phyloP scores from a whole-genome alignment of 306 rosid genomes.

The Cicer pinnatifidum region DNA sequence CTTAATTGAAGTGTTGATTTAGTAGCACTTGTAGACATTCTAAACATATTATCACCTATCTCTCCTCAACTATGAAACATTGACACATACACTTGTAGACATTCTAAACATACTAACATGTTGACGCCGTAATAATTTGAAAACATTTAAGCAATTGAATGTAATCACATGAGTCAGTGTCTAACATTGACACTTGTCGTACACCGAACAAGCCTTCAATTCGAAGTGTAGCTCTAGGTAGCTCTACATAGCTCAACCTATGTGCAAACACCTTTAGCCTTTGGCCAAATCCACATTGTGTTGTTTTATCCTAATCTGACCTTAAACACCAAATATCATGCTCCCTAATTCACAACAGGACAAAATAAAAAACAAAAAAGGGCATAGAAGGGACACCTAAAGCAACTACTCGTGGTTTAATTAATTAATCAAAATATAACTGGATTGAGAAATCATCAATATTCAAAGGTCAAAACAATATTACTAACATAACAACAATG shows the following conservation, averaged over 20 bases:
- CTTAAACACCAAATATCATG: constrained; percentile 29
- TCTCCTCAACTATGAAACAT: neutral
- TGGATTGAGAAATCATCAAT: neutral
- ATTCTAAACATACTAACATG: constrained; percentile 1
- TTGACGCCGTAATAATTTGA: too few relatives aligned
- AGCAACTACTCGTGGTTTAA: neutral
- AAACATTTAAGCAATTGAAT: too few relatives aligned
- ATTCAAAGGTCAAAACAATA: neutral
- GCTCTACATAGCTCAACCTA: neutral
- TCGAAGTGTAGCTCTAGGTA: too few relatives aligned
- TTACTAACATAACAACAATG: neutral
- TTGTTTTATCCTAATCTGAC: neutral
- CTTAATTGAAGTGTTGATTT: neutral
- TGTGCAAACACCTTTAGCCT: constrained; percentile 11
- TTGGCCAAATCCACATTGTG: constrained; percentile 36
- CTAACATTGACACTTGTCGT: too few relatives aligned
- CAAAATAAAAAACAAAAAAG: constrained; percentile 17
- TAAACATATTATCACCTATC: neutral
- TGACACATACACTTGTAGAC: neutral
- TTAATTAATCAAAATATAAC: neutral
- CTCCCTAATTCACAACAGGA: constrained; percentile 20
- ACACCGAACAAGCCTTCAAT: too few relatives aligned
- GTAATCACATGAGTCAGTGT: too few relatives aligned
- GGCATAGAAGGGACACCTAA: neutral
- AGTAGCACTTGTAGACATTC: neutral